Conservation (phyloP, 1,139 yeast species). For the Nakaseomyces delphensis region DNA sequence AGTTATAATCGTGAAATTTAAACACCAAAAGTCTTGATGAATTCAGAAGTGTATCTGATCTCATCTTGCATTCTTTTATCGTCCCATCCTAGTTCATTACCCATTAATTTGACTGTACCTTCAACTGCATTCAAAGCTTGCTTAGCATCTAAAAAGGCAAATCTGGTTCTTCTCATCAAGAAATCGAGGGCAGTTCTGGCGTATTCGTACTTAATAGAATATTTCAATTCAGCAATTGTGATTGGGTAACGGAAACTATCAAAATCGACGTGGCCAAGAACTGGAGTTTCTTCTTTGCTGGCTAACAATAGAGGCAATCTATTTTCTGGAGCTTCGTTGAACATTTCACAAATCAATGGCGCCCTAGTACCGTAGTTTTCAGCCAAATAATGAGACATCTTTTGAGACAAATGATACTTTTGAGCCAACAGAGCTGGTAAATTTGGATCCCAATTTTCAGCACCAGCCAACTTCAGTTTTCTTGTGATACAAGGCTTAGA, state of each 20-base stretch:
- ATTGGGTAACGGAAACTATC: constrained; percentile 69
- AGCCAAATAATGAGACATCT: constrained; percentile 74
- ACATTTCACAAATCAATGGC: constrained; percentile 63
- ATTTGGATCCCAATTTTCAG: constrained; percentile 60
- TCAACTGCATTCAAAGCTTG: constrained; percentile 78
- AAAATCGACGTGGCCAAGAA: constrained; percentile 22
- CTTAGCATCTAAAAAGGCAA: constrained; percentile 83
- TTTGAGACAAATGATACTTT: constrained; percentile 63
- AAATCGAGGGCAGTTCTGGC: constrained; percentile 84
- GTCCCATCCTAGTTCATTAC: constrained; percentile 69
- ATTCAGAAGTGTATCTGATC: constrained; percentile 44
- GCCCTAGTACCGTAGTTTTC: constrained; percentile 88
- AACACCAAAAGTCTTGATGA: constrained; percentile 52
- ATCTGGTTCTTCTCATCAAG: constrained; percentile 86
- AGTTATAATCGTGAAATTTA: constrained; percentile 8
- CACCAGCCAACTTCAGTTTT: constrained; percentile 63
- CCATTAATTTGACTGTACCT: constrained; percentile 81
- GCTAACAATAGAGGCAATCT: constrained; percentile 59
- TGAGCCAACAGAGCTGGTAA: constrained; percentile 76
- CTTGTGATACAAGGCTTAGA: constrained; percentile 57
- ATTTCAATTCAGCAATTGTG: constrained; percentile 84
- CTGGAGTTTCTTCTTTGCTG: constrained; percentile 30
- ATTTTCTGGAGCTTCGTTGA: constrained; percentile 44
- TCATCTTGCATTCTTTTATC: constrained; percentile 50
- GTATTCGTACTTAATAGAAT: constrained; percentile 75